Base-by-base conservation (phyloP, 257 asterid genomes). In the Gentiana straminea region DNA sequence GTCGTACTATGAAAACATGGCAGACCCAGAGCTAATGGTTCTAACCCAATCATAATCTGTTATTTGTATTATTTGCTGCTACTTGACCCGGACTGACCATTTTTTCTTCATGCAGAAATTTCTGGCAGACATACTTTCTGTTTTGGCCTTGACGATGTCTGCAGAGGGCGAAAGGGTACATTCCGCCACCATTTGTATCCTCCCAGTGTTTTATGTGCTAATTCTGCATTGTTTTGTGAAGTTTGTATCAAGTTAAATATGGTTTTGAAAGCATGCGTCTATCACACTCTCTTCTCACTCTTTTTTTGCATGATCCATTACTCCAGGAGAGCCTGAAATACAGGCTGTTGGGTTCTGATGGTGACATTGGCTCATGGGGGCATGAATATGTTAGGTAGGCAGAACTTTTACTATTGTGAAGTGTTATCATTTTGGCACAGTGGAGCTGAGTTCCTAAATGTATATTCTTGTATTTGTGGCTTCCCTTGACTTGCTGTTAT, bases 301-400 rank as follows among this genome's bases (percentile, higher is more conserved):
- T 44, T 8, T 51, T 58, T 48, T 8, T 65, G n/a, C 35, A 47
- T 24, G 24, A 24, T 58, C 34, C 39, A 62, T 64, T 84, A 44
- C 72, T 79, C 55, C 86, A 89, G 97, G 98, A 85, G 71, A 92
- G 99, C 85, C 78, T 92, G 73, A 86, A 86, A 70, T 92, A 83
- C 76, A 83, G 99, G 65, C 74, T 92, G 43, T 67, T 81, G 61
- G 99, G 99, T 61, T 80, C 95, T 38, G 91, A 80, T 13, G 94
- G 90, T 64, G 95, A 86, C 55, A 82, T 88, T 72, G 95, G 97
- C 60, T 92, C 95, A 8, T 88, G 97, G 99, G 99, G 97, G 62
- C 97, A 89, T 66, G 99, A 92, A 70, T 92, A 92, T 73, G 95
- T 86, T 59, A 78, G 98, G 98, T 91, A 24, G 24, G 24, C 24